Percentiles rank a stretch among this genome's conserved stretches.
These are phyloP conservation scores for Hypoxylon sp. DNA, from an alignment of 2,329 filamentous ascomycete genomes.

Conservation along the genomic window DNA sequence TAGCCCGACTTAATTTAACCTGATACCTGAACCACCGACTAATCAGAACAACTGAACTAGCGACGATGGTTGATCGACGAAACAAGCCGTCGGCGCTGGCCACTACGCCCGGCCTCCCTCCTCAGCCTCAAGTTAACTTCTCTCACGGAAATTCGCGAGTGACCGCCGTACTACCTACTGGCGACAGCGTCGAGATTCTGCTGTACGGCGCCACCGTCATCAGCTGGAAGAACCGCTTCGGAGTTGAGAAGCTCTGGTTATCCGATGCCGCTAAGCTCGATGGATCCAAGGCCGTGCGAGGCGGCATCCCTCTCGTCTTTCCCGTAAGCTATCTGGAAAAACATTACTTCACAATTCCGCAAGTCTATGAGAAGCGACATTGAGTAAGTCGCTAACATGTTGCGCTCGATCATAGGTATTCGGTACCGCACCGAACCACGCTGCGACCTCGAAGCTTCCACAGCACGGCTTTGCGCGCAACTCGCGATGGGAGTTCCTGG, in stretches of 20 bases:
- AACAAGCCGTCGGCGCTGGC: constrained; percentile 86
- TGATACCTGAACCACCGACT: not conserved
- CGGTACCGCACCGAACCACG: constrained; percentile 82
- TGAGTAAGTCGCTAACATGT: constrained; percentile 19
- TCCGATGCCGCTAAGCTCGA: constrained; percentile 86
- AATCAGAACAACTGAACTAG: constrained; percentile 16
- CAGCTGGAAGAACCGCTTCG: constrained; percentile 88
- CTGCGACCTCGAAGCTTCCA: constrained; percentile 82
- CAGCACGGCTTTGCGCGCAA: constrained; percentile 97
- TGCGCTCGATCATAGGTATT: constrained; percentile 74
- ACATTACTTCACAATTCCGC: not conserved
- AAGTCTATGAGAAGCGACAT: not conserved
- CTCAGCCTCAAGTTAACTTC: constrained; percentile 82
- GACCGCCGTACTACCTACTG: constrained; percentile 84
- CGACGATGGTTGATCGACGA: constrained; percentile 81
- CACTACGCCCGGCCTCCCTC: constrained; percentile 79
- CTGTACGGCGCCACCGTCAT: constrained; percentile 94
- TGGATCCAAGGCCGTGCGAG: constrained; percentile 89
- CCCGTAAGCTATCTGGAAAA: constrained; percentile 71
- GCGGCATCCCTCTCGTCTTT: constrained; percentile 93
- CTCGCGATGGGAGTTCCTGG: constrained; percentile 92
- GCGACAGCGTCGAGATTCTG: constrained; percentile 87
- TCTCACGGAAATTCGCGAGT: constrained; percentile 79
- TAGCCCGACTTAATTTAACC: constrained; percentile 4
- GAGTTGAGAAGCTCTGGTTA: constrained; percentile 87